phyloP scores from a whole-genome alignment of 2,329 filamentous ascomycete species.

The Penicillium sumatraense region DNA sequence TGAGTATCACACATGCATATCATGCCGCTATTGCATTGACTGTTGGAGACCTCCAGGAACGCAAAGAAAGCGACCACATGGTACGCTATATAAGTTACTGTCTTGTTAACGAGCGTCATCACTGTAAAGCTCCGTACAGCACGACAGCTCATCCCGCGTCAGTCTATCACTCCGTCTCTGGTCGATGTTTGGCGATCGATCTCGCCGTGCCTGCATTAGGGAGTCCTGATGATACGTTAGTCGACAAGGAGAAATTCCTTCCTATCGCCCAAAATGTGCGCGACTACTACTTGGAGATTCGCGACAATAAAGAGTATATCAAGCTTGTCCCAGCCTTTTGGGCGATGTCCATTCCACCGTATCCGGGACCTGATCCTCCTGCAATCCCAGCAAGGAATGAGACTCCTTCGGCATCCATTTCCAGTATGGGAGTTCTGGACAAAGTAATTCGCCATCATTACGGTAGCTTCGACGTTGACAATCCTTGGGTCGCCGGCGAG shows the following conservation, averaged over 20 bases:
- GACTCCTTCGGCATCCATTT: conserved; percentile 25
- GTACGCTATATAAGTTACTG: conserved; percentile 31
- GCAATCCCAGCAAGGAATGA: conserved; percentile 22
- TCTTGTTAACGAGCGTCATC: conserved; percentile 27
- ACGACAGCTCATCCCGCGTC: conserved; percentile 21
- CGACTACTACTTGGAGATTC: conserved; percentile 22
- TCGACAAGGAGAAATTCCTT: conserved; percentile 13
- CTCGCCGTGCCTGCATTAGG: conserved; percentile 13
- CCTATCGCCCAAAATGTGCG: conserved; percentile 12
- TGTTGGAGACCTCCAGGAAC: conserved; percentile 22
- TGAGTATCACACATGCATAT: conserved; percentile 30
- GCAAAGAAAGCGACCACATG: conserved; percentile 9
- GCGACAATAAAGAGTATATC: conserved; percentile 25
- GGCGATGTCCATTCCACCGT: conserved; percentile 23
- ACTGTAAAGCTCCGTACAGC: conserved; percentile 25
- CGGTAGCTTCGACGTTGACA: conserved; percentile 33
- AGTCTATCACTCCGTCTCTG: conserved; percentile 31
- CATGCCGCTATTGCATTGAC: conserved; percentile 27
- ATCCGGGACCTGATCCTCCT: conserved; percentile 18
- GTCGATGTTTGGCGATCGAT: conserved; percentile 24
- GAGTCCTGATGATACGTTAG: background rate
- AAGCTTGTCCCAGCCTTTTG: conserved; percentile 24
- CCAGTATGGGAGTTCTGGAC: conserved; percentile 37
- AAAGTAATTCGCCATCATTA: conserved; percentile 33
- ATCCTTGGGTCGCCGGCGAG: conserved; percentile 54